A percentile compares a stretch with the other conserved stretches of the same genome.
phyloP scores from a whole-genome alignment of 75 land plant species.

The Selaginella moellendorffii region DNA sequence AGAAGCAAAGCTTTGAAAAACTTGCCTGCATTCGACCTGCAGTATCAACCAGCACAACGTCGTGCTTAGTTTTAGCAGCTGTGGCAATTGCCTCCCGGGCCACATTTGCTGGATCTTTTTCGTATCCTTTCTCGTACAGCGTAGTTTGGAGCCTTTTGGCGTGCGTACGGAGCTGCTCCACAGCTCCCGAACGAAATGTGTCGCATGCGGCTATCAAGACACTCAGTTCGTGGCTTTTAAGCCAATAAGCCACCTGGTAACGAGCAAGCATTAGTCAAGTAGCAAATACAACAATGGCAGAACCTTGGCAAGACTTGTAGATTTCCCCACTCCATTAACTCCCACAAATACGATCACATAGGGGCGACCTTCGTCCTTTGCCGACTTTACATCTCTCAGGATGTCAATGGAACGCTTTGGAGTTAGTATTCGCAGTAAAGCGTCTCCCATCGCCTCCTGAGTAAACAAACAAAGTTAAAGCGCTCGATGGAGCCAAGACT shows the following conservation, averaged over 20 bases:
- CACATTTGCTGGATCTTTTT: conserved; percentile 95
- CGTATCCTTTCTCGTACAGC: conserved; percentile 94
- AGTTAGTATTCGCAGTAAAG: conserved; percentile 79
- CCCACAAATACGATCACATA: conserved; percentile 97
- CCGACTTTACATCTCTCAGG: conserved; percentile 83
- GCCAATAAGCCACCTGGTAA: conserved; percentile 91
- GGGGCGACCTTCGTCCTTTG: conserved; percentile 93
- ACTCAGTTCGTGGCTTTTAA: conserved; percentile 67
- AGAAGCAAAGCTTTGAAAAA: too few relatives aligned
- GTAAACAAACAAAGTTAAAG: neutral
- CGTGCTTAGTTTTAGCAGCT: conserved; percentile 58
- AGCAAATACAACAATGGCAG: neutral
- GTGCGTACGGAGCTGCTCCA: conserved; percentile 94
- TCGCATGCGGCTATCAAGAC: conserved; percentile 99
- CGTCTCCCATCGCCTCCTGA: conserved; percentile 95
- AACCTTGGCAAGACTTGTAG: conserved; percentile 99
- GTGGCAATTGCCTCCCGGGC: conserved; percentile 96
- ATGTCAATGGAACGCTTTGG: conserved; percentile 97
- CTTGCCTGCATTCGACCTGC: conserved; percentile 96
- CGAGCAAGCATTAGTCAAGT: neutral
- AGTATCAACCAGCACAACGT: conserved; percentile 98
- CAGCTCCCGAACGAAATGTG: conserved; percentile 95
- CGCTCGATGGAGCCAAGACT: neutral
- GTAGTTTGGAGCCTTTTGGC: conserved; percentile 88
- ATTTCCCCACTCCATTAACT: conserved; percentile 97